Evolutionary conservation across 2,329 filamentous ascomycete genomes (phyloP), one percentile per base, ranked within the genome.

Genomic region (Colletotrichum chrysophilum): DNA sequence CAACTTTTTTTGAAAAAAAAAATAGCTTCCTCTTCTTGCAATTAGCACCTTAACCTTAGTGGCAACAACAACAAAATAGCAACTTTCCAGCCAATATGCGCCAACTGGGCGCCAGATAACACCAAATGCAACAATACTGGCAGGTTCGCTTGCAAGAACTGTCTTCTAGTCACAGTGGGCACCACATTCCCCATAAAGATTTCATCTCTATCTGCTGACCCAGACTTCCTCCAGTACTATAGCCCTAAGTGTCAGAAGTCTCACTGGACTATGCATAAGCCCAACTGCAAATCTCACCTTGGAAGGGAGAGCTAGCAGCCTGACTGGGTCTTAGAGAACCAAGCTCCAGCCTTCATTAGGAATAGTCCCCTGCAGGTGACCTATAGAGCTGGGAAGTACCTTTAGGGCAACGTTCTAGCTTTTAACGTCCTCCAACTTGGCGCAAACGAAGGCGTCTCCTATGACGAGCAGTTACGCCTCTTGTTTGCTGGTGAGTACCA

Each of bases 201-300:
- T 6, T 74, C 28, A 32, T 76, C 21, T 34, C 32, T 34, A 13
- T 34, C 32, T 34, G 32, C 32, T 34, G 13, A 34, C 32, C 4
- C 2, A 3, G 12, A 4, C 32, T 34, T 34, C 10, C 32, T 34
- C 32, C 4, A 34, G 32, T 34, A 34, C 71, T 86, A 84, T 73
- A 78, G 26, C 26, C 26, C 26, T 28, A 2, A 28, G 6, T 28
- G 26, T 28, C 6, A 28, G 26, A 28, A 28, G 10, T 58, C 68
- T 4, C 80, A 85, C 70, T 84, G 81, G 82, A 52, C 55, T 3
- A 30, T 61, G 2, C 83, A 85, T 70, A 83, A 83, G 30, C 52
- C 56, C 2, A 77, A 81, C 56, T 85, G 83, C 78, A 81, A 76
- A 16, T 83, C 80, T 1, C 58, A 78, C n/a, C 66, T 83, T 4